phyloP scores from a whole-genome alignment of 306 rosid species.

The Benincasa hispida region DNA sequence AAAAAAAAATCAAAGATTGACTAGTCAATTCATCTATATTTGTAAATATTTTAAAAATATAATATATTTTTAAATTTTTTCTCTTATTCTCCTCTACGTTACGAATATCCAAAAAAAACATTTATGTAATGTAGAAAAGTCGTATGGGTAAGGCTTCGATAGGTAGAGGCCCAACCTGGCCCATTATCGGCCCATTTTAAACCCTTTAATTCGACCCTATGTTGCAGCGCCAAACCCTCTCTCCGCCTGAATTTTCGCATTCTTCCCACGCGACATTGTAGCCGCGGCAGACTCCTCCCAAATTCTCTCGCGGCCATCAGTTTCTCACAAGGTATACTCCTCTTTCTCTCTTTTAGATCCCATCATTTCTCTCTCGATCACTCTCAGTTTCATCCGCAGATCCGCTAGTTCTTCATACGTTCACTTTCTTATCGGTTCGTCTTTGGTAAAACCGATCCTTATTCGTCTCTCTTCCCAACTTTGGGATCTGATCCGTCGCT shows the following conservation, averaged over 20 bases:
- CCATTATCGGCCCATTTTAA: not conserved
- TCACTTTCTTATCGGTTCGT: not conserved
- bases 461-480: not conserved
- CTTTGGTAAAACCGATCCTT: not conserved
- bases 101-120: too few relatives aligned
- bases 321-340: not conserved
- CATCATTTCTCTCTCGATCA: not conserved
- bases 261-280: not conserved
- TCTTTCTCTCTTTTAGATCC: not conserved
- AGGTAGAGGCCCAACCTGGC: not conserved
- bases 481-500: not conserved
- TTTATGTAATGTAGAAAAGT: too few relatives aligned
- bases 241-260: not conserved
- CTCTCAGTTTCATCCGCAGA: not conserved
- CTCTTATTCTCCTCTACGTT: too few relatives aligned
- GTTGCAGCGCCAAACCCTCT: not conserved
- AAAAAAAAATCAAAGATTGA: too few relatives aligned
- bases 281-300: constrained; percentile 4
- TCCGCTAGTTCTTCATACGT: not conserved
- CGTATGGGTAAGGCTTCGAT: not conserved
- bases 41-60: too few relatives aligned
- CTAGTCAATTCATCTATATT: too few relatives aligned
- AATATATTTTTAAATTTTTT: too few relatives aligned
- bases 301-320: constrained; percentile 7
- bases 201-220: not conserved